Evolutionary conservation across 257 asterid genomes (phyloP).

Genomic region (Apocynum venetum): DNA sequence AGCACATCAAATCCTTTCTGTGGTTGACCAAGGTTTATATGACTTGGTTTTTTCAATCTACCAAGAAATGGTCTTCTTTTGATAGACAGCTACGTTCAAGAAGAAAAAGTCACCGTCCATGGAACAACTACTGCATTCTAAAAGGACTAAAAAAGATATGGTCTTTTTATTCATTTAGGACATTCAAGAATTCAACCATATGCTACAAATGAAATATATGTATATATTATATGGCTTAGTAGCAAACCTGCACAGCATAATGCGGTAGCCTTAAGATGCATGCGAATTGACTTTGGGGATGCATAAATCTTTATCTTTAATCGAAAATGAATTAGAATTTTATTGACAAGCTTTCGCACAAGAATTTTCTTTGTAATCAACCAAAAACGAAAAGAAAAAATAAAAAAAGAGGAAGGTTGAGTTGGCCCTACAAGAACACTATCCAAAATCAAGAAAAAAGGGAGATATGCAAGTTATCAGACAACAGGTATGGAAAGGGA

Average conservation of each 20-base stretch:
- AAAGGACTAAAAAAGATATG: background rate
- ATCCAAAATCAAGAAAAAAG: background rate
- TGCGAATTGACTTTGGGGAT: background rate
- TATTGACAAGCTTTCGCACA: no score
- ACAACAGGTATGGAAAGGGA: background rate
- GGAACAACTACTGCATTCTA: slow-evolving; percentile 40
- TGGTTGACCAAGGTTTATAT: slow-evolving; percentile 62
- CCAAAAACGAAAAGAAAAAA: no score
- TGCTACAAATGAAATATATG: background rate
- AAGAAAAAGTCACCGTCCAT: slow-evolving; percentile 55
- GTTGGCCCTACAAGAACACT: no score
- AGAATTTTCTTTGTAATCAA: background rate
- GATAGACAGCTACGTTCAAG: slow-evolving; percentile 43
- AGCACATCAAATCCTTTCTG: slow-evolving; percentile 31
- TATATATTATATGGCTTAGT: background rate
- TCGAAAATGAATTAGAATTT: background rate
- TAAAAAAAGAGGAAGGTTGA: no score
- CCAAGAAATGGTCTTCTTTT: slow-evolving; percentile 30
- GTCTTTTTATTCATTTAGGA: background rate
- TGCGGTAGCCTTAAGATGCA: no score
- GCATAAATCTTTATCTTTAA: background rate
- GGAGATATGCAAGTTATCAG: no score
- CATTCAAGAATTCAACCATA: background rate
- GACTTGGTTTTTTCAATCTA: slow-evolving; percentile 33
- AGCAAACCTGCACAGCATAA: background rate